These are phyloP conservation scores for Phytophthora cactorum DNA, from an alignment of 352 stramenopile genomes.

Conservation along the genomic window DNA sequence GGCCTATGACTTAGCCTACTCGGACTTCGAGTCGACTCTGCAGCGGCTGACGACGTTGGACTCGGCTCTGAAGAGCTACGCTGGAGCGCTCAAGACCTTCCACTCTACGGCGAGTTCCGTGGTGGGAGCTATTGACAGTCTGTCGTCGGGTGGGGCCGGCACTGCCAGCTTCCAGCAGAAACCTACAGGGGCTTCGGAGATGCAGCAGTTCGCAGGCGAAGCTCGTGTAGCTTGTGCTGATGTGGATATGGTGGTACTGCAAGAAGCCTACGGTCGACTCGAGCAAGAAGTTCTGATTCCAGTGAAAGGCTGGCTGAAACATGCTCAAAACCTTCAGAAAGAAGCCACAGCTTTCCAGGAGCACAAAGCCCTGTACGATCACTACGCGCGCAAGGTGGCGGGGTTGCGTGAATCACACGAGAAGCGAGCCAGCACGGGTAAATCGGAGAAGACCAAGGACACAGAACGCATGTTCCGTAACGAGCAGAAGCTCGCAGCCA, in stretches of 20 bases:
- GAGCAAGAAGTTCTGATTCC: conserved; percentile 72
- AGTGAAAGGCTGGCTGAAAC: conserved; percentile 59
- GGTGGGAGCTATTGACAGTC: conserved; percentile 55
- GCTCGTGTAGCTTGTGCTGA: conserved; percentile 66
- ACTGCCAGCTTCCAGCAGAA: conserved; percentile 30
- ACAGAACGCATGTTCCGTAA: conserved; percentile 84
- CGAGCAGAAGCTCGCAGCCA: conserved; percentile 76
- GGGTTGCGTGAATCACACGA: conserved; percentile 66
- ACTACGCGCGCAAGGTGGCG: conserved; percentile 83
- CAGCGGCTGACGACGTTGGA: conserved; percentile 56
- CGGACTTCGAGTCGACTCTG: conserved; percentile 67
- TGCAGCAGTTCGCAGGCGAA: conserved; percentile 66
- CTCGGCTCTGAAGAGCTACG: conserved; percentile 57
- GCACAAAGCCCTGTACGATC: conserved; percentile 76
- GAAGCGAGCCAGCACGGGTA: conserved; percentile 56
- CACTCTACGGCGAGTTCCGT: conserved; percentile 64
- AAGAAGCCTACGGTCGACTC: conserved; percentile 56
- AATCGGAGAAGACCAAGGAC: conserved; percentile 74
- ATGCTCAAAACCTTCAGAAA: conserved; percentile 49
- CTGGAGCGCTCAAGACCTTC: conserved; percentile 63
- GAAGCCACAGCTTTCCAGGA: conserved; percentile 61
- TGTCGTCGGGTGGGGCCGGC: conserved; percentile 38
- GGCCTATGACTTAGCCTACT: conserved; percentile 69
- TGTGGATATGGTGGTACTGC: conserved; percentile 63
- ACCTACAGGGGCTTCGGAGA: conserved; percentile 53